These are phyloP conservation scores for Guadua angustifolia DNA, from an alignment of 176 grass and related monocot genomes.

Conservation along the genomic window DNA sequence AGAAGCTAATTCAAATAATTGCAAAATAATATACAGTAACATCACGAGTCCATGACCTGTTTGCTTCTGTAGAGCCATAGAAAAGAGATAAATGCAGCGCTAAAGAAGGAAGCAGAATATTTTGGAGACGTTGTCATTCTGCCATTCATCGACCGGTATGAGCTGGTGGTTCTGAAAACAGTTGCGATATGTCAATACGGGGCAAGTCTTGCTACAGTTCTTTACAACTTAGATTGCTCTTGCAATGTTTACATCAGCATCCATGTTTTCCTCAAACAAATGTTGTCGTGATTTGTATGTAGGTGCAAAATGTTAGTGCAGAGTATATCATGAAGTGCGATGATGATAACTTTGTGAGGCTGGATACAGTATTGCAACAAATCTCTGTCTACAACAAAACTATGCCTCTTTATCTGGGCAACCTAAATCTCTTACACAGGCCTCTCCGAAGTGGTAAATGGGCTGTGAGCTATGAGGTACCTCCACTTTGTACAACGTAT, in stretches of 20 bases:
- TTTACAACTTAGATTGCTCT: neutral
- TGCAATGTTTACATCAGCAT: neutral
- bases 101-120: conserved; percentile 93
- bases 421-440: conserved; percentile 81
- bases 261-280: neutral
- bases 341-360: conserved; percentile 80
- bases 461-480: conserved; percentile 83
- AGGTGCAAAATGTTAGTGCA: conserved; percentile 74
- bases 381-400: conserved; percentile 57
- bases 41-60: neutral
- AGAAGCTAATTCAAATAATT: neutral
- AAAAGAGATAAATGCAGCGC: conserved; percentile 89
- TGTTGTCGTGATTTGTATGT: conserved; percentile 4
- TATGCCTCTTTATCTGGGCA: conserved; percentile 84
- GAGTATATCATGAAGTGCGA: conserved; percentile 95
- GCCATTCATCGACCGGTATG: conserved; percentile 89
- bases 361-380: conserved; percentile 76
- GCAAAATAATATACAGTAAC: neutral
- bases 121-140: conserved; percentile 86
- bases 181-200: conserved; percentile 90
- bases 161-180: conserved; percentile 97
- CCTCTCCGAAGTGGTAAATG: conserved; percentile 84
- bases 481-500: neutral
- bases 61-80: conserved; percentile 78
- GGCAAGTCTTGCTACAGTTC: conserved; percentile 48